Evolutionary conservation across 2,329 filamentous ascomycete species (phyloP), one percentile per base, ranked within the genome.

Genomic region (Fusarium sp.): DNA sequence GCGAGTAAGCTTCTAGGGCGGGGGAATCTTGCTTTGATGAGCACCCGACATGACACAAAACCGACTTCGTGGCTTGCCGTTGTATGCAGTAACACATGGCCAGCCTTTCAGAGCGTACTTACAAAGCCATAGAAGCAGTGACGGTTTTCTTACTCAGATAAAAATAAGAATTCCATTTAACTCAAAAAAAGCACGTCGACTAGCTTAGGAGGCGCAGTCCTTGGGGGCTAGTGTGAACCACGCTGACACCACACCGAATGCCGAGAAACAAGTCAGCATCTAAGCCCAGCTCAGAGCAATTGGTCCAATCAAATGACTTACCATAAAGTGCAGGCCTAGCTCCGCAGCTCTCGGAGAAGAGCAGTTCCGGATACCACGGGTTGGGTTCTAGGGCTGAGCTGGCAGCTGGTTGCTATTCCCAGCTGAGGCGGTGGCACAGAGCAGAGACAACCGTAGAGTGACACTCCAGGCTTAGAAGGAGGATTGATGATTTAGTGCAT

Each of bases 191-290:
- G 14, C 60, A 36, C 21, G 33, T 34, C 43, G 50, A 49, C 34
- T 36, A 36, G 34, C 34, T 36, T 15, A 7, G 13, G 55, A 15
- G 68, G 68, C 68, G 68, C 67, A 70, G 40, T 34, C 33, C 36
- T 57, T 69, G 50, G 68, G 67, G 59, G 67, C 67, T 70, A 57
- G 54, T 39, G 36, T 42, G 9, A 52, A 62, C 63, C 46, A 59
- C 22, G 63, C 67, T 71, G 43, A 70, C 67, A 54, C 10, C 28
- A 42, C 33, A 42, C 43, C 42, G 28, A 44, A 39, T 52, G 49
- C 58, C 43, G 45, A 49, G n/a, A 54, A 52, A 54, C 51, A 21
- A 17, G 68, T 71, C 67, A 70, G 68, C 63, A 38, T 40, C 52
- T 57, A 51, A 69, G 64, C 64, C 64, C 45, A 42, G 24, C 36